These are phyloP conservation scores for Diaporthe sp. DNA, from an alignment of 2,329 filamentous ascomycete genomes.

Conservation along the genomic window DNA sequence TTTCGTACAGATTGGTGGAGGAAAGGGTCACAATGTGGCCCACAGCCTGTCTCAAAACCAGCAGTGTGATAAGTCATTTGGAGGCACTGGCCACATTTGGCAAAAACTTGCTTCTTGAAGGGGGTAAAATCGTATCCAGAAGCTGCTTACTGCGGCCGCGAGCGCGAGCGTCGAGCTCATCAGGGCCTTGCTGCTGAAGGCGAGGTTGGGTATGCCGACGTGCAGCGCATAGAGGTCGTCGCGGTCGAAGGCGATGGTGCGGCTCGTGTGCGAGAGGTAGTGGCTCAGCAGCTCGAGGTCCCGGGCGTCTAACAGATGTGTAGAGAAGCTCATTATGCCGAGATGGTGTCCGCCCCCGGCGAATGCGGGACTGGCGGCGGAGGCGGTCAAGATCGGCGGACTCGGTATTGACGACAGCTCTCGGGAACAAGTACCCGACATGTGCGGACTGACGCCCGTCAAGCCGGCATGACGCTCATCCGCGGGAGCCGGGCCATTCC, in stretches of 20 bases:
- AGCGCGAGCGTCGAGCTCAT: constrained; percentile 55
- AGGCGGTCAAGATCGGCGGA: not conserved
- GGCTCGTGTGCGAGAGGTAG: constrained; percentile 54
- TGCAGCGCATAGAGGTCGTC: constrained; percentile 53
- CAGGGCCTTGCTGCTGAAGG: constrained; percentile 49
- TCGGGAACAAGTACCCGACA: not conserved
- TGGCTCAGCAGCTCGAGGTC: constrained; percentile 53
- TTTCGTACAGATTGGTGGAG: no score
- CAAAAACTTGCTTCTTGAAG: no score
- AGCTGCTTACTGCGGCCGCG: constrained; percentile 52
- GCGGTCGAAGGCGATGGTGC: constrained; percentile 47
- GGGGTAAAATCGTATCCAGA: no score
- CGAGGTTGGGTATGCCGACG: constrained; percentile 54
- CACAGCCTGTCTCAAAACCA: no score
- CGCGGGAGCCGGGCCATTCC: no score
- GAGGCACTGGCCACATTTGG: no score
- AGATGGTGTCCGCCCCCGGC: not conserved
- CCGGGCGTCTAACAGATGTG: constrained; percentile 1
- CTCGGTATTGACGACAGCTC: not conserved
- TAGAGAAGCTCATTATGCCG: not conserved
- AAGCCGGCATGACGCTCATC: not conserved
- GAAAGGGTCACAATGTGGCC: no score
- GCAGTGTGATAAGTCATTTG: no score
- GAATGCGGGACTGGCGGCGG: not conserved
- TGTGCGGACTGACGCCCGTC: not conserved